Evolutionary conservation across 2,329 filamentous ascomycete species (phyloP).

Genomic region (Peltaster fructicola): DNA sequence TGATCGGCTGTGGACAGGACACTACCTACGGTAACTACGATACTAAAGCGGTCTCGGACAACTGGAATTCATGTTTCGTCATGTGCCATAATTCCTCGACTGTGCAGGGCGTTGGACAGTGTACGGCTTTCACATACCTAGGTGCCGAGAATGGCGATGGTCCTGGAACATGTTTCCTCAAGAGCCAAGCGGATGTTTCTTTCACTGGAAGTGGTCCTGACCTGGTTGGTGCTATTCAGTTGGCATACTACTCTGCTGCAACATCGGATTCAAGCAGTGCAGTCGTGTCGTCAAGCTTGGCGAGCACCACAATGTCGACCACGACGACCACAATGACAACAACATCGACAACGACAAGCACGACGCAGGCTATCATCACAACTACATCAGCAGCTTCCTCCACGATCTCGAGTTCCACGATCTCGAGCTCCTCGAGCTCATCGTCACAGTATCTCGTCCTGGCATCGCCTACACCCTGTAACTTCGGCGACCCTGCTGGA

Average conservation of each 20-base stretch:
- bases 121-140: conserved; percentile 10
- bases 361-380: conserved; percentile 2
- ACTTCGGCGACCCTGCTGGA: conserved; percentile 15
- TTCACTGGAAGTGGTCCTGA: conserved; percentile 1
- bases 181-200: conserved; percentile 2
- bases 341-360: conserved; percentile 3
- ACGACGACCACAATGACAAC: conserved; percentile 4
- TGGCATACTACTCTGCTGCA: conserved; percentile 1
- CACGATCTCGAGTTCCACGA: conserved; percentile 3
- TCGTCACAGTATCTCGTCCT: conserved; percentile 11
- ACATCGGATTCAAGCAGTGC: conserved; percentile 1
- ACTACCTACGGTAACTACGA: conserved; percentile 1
- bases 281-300: too few species aligned
- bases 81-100: conserved; percentile 7
- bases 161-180: conserved; percentile 11
- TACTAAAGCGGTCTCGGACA: conserved; percentile 1
- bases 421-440: conserved; percentile 4
- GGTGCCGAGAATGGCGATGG: conserved; percentile 9
- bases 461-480: conserved; percentile 13
- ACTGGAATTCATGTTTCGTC: conserved; percentile 10
- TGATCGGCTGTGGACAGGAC: conserved; percentile 1
- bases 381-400: conserved; percentile 2
- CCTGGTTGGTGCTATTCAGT: conserved; percentile 3
- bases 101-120: conserved; percentile 3
- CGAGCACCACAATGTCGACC: conserved; percentile 4